Evolutionary conservation across 306 rosid genomes (phyloP).

Genomic region (Citrullus mucosospermus): DNA sequence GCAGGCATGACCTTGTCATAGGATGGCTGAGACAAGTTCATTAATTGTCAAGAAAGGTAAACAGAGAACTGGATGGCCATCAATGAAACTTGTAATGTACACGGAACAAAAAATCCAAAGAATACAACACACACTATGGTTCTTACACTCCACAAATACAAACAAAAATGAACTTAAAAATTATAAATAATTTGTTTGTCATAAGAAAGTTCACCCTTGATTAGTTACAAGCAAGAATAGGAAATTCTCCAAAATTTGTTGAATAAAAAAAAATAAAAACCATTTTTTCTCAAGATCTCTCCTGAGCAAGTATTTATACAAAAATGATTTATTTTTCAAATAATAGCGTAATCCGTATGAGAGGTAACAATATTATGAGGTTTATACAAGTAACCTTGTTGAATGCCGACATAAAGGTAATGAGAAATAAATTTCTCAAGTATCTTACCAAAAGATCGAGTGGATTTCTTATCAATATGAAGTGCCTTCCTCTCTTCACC

Average conservation of each 20-base stretch:
- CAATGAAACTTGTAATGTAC: background rate
- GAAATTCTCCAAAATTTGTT: background rate
- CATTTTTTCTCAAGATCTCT: background rate
- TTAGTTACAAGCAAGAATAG: background rate
- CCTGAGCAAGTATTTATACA: background rate
- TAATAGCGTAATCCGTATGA: background rate
- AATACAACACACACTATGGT: background rate
- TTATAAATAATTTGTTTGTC: background rate
- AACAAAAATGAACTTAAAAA: background rate
- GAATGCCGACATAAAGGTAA: background rate
- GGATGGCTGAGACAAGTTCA: constrained; percentile 44
- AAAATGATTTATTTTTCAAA: background rate
- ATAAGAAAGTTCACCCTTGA: background rate
- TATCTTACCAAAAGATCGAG: constrained; percentile 59
- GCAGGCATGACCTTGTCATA: constrained; percentile 59
- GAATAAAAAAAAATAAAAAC: background rate
- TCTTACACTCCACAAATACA: background rate
- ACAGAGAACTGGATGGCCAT: background rate
- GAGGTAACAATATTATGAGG: background rate
- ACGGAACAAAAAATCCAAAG: background rate
- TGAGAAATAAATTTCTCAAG: background rate
- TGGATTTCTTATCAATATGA: constrained; percentile 66
- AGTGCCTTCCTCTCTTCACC: constrained; percentile 65
- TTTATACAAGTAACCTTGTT: background rate
- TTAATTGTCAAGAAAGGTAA: background rate